These are phyloP conservation scores for Lentinus polychrous DNA, from an alignment of 1,284 basidiomycete genomes.

Conservation along the genomic window DNA sequence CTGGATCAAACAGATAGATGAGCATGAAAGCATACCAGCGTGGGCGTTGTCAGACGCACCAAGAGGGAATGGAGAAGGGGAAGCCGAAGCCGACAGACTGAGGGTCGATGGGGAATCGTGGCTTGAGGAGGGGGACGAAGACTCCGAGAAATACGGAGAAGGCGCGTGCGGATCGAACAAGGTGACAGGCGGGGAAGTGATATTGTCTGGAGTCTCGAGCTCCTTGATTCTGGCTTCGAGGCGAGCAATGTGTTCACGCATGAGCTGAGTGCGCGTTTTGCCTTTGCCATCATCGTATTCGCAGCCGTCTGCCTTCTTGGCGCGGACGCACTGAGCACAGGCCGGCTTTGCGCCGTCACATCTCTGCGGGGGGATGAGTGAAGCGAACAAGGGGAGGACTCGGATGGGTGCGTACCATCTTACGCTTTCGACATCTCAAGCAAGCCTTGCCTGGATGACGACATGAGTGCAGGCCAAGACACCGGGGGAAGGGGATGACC, in stretches of 20 bases:
- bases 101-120: constrained; percentile 50
- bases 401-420: constrained; percentile 50
- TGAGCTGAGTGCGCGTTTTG: constrained; percentile 39
- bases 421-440: constrained; percentile 68
- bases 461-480: constrained; percentile 3
- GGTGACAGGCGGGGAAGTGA: constrained; percentile 27
- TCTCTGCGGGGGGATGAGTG: constrained; percentile 22
- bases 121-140: constrained; percentile 51
- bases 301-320: constrained; percentile 35
- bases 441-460: constrained; percentile 48
- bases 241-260: constrained; percentile 36
- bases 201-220: constrained; percentile 33
- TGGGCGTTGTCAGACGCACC: constrained; percentile 12
- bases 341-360: constrained; percentile 38
- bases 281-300: constrained; percentile 42
- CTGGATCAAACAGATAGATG: constrained; percentile 14
- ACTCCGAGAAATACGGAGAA: constrained; percentile 38
- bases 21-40: not conserved
- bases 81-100: constrained; percentile 52
- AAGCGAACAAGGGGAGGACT: not conserved
- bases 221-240: constrained; percentile 35
- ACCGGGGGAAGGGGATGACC: constrained; percentile 9
- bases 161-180: constrained; percentile 32
- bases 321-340: constrained; percentile 34
- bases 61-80: constrained; percentile 43